phyloP scores from a whole-genome alignment of 768 basidiomycete genomes.

The Obba rivulosa region DNA sequence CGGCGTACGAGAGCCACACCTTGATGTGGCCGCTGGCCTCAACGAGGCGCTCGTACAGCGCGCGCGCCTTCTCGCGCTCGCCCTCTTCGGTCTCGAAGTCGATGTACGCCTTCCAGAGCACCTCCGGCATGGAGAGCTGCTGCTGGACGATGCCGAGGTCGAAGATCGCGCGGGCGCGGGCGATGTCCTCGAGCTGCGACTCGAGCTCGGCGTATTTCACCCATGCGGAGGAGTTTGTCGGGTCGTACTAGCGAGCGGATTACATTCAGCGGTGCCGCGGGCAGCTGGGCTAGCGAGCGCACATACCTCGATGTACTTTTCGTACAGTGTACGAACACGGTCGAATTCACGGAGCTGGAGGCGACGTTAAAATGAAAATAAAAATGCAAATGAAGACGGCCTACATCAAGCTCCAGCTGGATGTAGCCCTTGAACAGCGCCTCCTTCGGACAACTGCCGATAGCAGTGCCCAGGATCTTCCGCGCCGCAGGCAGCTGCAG shows the following conservation, averaged over 20 bases:
- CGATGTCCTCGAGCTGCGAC: slow-evolving; percentile 77
- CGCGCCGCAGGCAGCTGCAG: slow-evolving; percentile 80
- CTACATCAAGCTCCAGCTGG: slow-evolving; percentile 84
- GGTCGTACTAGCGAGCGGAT: slow-evolving; percentile 55
- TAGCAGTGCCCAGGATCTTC: slow-evolving; percentile 82
- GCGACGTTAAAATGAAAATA: slow-evolving; percentile 5
- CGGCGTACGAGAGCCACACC: slow-evolving; percentile 94
- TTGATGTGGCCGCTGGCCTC: slow-evolving; percentile 89
- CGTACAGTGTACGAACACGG: slow-evolving; percentile 83
- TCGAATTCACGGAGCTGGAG: slow-evolving; percentile 88
- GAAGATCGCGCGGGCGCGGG: slow-evolving; percentile 89
- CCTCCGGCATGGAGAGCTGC: slow-evolving; percentile 90
- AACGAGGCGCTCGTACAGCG: slow-evolving; percentile 84
- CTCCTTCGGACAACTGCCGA: slow-evolving; percentile 97
- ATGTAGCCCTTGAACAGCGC: slow-evolving; percentile 95
- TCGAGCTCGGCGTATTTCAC: slow-evolving; percentile 95
- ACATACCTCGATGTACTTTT: slow-evolving; percentile 88
- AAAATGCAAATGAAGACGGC: slow-evolving; percentile 13
- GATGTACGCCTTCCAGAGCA: slow-evolving; percentile 93
- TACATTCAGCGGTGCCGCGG: neutral
- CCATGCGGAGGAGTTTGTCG: slow-evolving; percentile 90
- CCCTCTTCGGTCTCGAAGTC: slow-evolving; percentile 96
- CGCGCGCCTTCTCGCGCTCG: slow-evolving; percentile 79
- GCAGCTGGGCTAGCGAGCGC: neutral
- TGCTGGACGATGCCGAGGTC: slow-evolving; percentile 84